phyloP scores from a whole-genome alignment of 2,329 filamentous ascomycete species.

The Aspergillus melleus region DNA sequence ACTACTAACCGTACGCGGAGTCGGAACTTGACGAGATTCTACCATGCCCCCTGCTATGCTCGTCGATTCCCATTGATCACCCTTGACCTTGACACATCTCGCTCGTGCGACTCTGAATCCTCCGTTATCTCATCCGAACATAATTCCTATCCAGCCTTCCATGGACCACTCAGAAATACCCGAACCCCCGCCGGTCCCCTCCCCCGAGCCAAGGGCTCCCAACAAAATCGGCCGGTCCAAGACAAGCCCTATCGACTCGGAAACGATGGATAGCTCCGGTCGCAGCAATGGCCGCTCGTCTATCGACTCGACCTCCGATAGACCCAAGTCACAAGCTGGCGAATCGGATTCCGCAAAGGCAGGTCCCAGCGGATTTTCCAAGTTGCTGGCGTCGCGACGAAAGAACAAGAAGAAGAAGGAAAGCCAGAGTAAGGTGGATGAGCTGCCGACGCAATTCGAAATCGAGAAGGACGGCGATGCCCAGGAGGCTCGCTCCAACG shows the following conservation, averaged over 20 bases:
- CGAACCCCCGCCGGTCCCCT: constrained; percentile 28
- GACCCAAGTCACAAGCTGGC: constrained; percentile 40
- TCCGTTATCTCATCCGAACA: background rate
- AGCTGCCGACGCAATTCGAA: constrained; percentile 22
- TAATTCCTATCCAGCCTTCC: constrained; percentile 3
- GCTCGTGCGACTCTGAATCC: background rate
- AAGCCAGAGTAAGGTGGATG: constrained; percentile 23
- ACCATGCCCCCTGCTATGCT: background rate
- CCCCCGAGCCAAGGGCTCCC: constrained; percentile 39
- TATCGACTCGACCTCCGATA: constrained; percentile 39
- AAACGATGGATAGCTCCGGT: constrained; percentile 30
- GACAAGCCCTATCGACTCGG: constrained; percentile 37
- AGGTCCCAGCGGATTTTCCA: constrained; percentile 51
- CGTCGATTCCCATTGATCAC: background rate
- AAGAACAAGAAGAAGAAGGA: constrained; percentile 48
- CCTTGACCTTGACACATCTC: background rate
- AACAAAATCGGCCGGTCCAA: constrained; percentile 37
- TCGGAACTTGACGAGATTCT: background rate
- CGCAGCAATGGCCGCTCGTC: constrained; percentile 40
- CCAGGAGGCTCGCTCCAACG: constrained; percentile 23
- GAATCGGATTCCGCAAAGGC: constrained; percentile 41
- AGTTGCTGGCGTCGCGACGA: constrained; percentile 47
- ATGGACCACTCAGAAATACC: constrained; percentile 37
- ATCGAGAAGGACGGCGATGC: constrained; percentile 24
- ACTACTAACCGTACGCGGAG: background rate